These are phyloP conservation scores for Meyerozyma smithsonii DNA, from an alignment of 1,139 yeast species.

Conservation along the genomic window DNA sequence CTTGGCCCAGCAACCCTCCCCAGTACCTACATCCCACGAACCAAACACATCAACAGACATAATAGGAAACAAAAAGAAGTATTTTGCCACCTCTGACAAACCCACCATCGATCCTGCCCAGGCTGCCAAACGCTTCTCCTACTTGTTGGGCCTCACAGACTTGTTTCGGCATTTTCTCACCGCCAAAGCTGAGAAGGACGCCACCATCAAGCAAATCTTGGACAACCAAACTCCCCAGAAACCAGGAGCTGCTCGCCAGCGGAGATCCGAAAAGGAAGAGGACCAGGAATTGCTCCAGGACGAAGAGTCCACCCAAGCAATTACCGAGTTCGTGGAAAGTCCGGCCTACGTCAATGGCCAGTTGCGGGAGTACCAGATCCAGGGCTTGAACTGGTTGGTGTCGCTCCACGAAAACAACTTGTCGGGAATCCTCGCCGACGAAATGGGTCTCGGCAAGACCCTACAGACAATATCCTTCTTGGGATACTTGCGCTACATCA, in stretches of 20 bases:
- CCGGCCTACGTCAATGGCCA: constrained; percentile 63
- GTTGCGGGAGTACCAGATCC: constrained; percentile 80
- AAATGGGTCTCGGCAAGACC: constrained; percentile 97
- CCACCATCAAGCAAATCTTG: constrained; percentile 37
- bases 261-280: constrained; percentile 62
- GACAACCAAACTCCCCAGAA: constrained; percentile 8
- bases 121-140: constrained; percentile 59
- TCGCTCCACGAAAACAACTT: constrained; percentile 77
- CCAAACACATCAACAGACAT: constrained; percentile 3
- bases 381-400: constrained; percentile 90
- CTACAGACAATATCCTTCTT: constrained; percentile 85
- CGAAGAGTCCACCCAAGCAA: constrained; percentile 39
- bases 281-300: constrained; percentile 62
- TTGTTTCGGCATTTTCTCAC: constrained; percentile 67
- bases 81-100: constrained; percentile 47
- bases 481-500: constrained; percentile 63
- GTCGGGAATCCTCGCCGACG: constrained; percentile 93
- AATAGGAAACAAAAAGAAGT: constrained; percentile 16
- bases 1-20: background rate
- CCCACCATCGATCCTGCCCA: constrained; percentile 46
- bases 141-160: constrained; percentile 61
- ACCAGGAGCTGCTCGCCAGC: constrained; percentile 18
- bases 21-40: background rate
- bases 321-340: constrained; percentile 58
- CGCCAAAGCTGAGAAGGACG: constrained; percentile 61